Evolutionary conservation across 306 rosid genomes (phyloP).

Genomic region (barrel medic (Medicago truncatula)): MtrunA17r5.0-ANR NC_053048.1:48120501-48121000

Average conservation of each 20-base stretch:
- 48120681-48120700: conserved; percentile 99
- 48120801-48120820: conserved; percentile 96
- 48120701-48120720: conserved; percentile 91
- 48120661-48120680: conserved; percentile 71
- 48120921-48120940: conserved; percentile 97
- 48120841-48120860: conserved; percentile 97
- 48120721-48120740: conserved; percentile 93
- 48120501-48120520: conserved; percentile 96
- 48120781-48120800: conserved; percentile 99
- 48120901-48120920: conserved; percentile 95
- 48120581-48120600: conserved; percentile 85
- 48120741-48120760: conserved; percentile 99
- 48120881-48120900: conserved; percentile 93
- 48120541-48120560: conserved; percentile 96
- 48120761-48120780: conserved; percentile 95
- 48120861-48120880: conserved; percentile 99
- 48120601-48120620: conserved; percentile 88
- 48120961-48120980: conserved; percentile 80
- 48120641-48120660: conserved; percentile 93
- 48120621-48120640: conserved; percentile 94
- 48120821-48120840: conserved; percentile 92
- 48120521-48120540: conserved; percentile 98
- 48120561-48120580: conserved; percentile 90
- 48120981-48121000: conserved; percentile 81
- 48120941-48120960: conserved; percentile 96